Evolutionary conservation across 2,329 filamentous ascomycete species (phyloP).

Genomic region (Pseudogymnoascus sp.): DNA sequence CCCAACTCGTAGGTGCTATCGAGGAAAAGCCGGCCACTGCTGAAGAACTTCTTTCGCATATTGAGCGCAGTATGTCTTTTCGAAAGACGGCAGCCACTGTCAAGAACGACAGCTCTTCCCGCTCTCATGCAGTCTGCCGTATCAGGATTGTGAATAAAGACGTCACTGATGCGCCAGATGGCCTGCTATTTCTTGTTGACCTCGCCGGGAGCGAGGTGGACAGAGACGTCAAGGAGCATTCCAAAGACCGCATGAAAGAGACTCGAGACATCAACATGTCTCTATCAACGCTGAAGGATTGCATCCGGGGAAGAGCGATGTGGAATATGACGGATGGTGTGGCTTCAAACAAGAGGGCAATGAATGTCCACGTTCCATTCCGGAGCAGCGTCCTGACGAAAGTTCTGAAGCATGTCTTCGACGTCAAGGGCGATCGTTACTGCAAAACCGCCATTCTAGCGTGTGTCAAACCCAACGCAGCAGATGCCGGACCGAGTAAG

Average conservation of each 20-base stretch:
- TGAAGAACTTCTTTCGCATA: slow-evolving; percentile 69
- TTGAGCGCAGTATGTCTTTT: slow-evolving; percentile 59
- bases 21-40: slow-evolving; percentile 32
- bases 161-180: slow-evolving; percentile 30
- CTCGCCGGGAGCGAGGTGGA: slow-evolving; percentile 56
- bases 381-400: slow-evolving; percentile 73
- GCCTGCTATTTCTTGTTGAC: slow-evolving; percentile 41
- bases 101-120: slow-evolving; percentile 42
- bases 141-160: slow-evolving; percentile 34
- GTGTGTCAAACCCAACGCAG: slow-evolving; percentile 85
- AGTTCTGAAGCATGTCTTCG: slow-evolving; percentile 88
- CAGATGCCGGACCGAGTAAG: slow-evolving; percentile 81
- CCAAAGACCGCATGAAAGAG: slow-evolving; percentile 77
- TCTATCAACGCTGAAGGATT: slow-evolving; percentile 62
- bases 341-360: slow-evolving; percentile 47
- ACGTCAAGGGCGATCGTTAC: slow-evolving; percentile 58
- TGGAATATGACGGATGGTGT: slow-evolving; percentile 88
- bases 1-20: slow-evolving; percentile 37
- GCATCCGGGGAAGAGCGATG: slow-evolving; percentile 51
- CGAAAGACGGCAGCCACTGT: slow-evolving; percentile 36
- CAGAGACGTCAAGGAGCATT: slow-evolving; percentile 79
- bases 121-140: slow-evolving; percentile 43
- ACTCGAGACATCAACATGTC: slow-evolving; percentile 98
- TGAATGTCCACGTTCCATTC: slow-evolving; percentile 69
- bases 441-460: slow-evolving; percentile 98